Base-by-base conservation (phyloP, 306 rosid genomes). In the Ochetophila trinervis region DNA sequence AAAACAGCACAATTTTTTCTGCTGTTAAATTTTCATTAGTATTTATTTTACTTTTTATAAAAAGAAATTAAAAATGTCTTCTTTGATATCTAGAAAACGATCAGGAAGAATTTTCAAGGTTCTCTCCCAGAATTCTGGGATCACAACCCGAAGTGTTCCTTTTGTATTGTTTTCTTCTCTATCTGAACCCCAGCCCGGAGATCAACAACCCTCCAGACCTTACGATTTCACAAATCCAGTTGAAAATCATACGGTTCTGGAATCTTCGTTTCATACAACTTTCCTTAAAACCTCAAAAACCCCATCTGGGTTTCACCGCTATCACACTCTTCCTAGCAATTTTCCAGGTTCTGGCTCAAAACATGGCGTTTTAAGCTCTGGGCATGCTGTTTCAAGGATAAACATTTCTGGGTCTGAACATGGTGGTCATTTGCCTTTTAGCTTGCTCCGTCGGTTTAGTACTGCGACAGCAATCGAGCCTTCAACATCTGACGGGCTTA, bases 401-500 rank as follows among this genome's bases (percentile, higher is more conserved):
- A 51, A 3, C 11, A 27, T 36, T 15, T 60, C 42, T 16, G 63
- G 81, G 65, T 63, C 60, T 16, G 44, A 32, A 59, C 72, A 18
- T 57, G 77, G 50, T 34, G 9, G 37, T 55, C n/a, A n/a, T 21
- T 63, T 30, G 11, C 73, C 22, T 35, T 62, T 68, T 22, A 34
- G 75, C 37, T 51, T 13, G 51, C 40, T 58, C 70, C 88, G 89
- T 36, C 79, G 61, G 4, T 84, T 78, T 61, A 63, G 77, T 10
- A 78, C 94, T 20, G 82, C 76, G 57, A 65, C 82, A 10, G 83
- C 80, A 53, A 3, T 69, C 11, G 84, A 85, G 42, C 85, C 63
- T 21, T 84, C 96, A 53, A 87, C 94, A 49, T 80, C 88, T 1
- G 97, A 86, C 62, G 96, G 95, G 63, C 90, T 93, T 57, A 90